phyloP scores from a whole-genome alignment of 139 green algal genomes.

The Auxenochlorella pyrenoidosa region DNA sequence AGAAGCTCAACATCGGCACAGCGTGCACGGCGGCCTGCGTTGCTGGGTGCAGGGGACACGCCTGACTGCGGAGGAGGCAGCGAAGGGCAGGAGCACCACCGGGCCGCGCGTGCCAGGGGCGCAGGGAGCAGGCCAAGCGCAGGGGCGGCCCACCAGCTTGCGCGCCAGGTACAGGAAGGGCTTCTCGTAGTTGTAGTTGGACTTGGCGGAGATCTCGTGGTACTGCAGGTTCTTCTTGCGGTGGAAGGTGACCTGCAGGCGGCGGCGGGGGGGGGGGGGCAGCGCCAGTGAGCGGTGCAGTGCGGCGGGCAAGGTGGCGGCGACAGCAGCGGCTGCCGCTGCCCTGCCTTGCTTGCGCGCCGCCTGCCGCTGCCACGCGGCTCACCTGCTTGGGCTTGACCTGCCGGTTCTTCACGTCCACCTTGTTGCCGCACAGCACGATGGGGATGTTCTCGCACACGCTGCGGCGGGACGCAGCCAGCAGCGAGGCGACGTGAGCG shows the following conservation, averaged over 20 bases:
- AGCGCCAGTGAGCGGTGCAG: not conserved
- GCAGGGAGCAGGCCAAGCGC: no score
- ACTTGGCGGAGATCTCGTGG: slow-evolving; percentile 99
- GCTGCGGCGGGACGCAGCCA: no score
- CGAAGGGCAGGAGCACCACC: no score
- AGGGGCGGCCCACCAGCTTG: slow-evolving; percentile 85
- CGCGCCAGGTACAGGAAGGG: slow-evolving; percentile 99
- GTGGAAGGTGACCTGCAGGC: slow-evolving; percentile 82
- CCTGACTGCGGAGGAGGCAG: no score
- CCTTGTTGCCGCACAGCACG: slow-evolving; percentile 99
- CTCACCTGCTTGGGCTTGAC: slow-evolving; percentile 98
- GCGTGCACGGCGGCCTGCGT: no score
- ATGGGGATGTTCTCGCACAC: slow-evolving; percentile 99
- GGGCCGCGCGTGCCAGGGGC: no score
- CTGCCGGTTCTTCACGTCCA: slow-evolving; percentile 99
- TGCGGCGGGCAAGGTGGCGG: not conserved
- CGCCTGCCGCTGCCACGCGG: no score
- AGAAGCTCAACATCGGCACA: no score
- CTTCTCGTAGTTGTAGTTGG: slow-evolving; percentile 99
- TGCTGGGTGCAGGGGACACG: no score
- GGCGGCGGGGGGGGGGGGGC: not conserved
- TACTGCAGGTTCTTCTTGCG: slow-evolving; percentile 99
- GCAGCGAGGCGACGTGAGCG: no score
- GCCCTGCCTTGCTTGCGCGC: no score
- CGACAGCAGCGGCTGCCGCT: no score